phyloP scores from a whole-genome alignment of 805 yeast species.

The Kuraishia ogatae region DNA sequence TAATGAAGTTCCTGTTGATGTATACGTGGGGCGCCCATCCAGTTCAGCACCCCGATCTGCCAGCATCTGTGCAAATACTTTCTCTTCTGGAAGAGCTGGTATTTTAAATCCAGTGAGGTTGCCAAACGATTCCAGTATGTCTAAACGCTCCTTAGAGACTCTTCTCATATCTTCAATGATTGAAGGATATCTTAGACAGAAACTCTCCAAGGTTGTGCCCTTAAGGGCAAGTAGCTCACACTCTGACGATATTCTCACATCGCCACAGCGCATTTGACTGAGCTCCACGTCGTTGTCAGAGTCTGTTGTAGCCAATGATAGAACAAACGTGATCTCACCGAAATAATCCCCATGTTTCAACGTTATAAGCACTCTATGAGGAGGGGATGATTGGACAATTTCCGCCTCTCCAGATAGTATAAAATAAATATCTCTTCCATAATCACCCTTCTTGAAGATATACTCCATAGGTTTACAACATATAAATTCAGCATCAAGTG shows the following conservation, averaged over 20 bases:
- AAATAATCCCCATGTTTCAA: conserved; percentile 47
- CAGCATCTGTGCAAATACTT: not conserved
- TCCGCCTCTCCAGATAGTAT: conserved; percentile 66
- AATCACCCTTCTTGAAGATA: conserved; percentile 50
- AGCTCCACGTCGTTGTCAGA: conserved; percentile 12
- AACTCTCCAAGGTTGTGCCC: conserved; percentile 41
- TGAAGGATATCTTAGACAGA: conserved; percentile 50
- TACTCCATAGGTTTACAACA: conserved; percentile 47
- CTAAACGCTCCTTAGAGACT: conserved; percentile 48
- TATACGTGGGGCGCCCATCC: not conserved
- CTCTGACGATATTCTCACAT: conserved; percentile 50
- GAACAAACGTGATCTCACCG: conserved; percentile 69
- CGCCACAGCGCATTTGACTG: conserved; percentile 42
- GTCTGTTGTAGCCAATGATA: conserved; percentile 26
- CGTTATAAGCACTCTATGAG: not conserved
- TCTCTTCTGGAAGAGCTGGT: not conserved
- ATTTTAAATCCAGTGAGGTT: conserved; percentile 5
- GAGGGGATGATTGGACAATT: conserved; percentile 30
- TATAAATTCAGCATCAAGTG: conserved; percentile 52
- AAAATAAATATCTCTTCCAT: conserved; percentile 58
- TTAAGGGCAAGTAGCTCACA: conserved; percentile 55
- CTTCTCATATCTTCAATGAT: conserved; percentile 49
- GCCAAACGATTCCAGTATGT: conserved; percentile 19
- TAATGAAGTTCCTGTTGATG: not conserved
- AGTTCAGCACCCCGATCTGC: not conserved